phyloP scores from a whole-genome alignment of 306 rosid species.

The Purshia tridentata region DNA sequence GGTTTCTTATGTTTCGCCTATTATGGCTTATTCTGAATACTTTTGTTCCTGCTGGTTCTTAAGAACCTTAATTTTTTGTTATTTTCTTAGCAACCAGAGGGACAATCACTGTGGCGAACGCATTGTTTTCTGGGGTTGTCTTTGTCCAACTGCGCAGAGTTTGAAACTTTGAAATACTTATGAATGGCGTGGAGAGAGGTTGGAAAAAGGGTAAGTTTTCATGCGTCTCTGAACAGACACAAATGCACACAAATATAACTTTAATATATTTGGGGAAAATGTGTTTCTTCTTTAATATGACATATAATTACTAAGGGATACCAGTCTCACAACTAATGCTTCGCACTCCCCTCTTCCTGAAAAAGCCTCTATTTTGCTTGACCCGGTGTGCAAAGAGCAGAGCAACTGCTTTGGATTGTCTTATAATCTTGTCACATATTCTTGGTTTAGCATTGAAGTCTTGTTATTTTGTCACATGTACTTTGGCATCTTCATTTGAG shows the following conservation, averaged over 20 bases:
- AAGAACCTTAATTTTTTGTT: not conserved
- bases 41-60: not conserved
- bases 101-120: constrained; percentile 5
- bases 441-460: not conserved
- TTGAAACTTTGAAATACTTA: constrained; percentile 32
- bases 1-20: not conserved
- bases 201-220: constrained; percentile 50
- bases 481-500: too few relatives aligned
- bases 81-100: not conserved
- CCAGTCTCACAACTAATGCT: not conserved
- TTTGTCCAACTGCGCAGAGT: constrained; percentile 32
- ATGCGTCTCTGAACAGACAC: not conserved
- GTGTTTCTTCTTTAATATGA: not conserved
- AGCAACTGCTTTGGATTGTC: not conserved
- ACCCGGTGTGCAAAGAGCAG: not conserved
- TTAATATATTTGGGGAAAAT: not conserved
- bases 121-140: not conserved
- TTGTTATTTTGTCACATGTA: not conserved
- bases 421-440: not conserved
- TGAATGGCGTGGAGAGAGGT: constrained; percentile 90
- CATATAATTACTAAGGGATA: not conserved
- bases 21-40: not conserved
- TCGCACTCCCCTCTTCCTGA: not conserved
- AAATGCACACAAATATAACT: not conserved
- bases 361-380: not conserved